These are phyloP conservation scores for Paecilomyces sp. DNA, from an alignment of 2,329 filamentous ascomycete genomes.

Conservation along the genomic window DNA sequence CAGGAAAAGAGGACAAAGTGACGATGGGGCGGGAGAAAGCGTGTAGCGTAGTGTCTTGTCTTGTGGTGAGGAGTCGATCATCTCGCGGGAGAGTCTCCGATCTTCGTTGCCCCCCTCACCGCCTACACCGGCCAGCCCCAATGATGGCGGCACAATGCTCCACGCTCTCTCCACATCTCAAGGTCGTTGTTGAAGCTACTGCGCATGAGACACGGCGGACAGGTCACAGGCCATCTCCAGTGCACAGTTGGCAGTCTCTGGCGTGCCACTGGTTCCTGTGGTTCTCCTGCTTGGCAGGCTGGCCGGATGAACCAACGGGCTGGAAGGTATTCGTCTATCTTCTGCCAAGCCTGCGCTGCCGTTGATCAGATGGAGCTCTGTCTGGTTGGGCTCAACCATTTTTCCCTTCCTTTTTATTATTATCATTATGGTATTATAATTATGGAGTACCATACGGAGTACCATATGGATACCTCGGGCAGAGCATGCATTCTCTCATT, in stretches of 20 bases:
- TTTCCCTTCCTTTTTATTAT: not conserved
- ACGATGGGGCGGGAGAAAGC: not conserved
- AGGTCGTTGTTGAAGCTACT: not conserved
- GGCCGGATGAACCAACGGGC: not conserved
- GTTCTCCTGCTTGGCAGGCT: not conserved
- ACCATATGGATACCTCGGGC: not conserved
- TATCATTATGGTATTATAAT: too few relatives aligned
- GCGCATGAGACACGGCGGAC: not conserved
- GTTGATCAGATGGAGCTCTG: not conserved
- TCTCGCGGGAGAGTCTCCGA: not conserved
- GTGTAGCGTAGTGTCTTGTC: not conserved
- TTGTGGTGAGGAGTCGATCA: not conserved
- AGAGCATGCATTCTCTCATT: too few relatives aligned
- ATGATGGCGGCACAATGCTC: slow-evolving; percentile 2
- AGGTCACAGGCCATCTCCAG: not conserved
- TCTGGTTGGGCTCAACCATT: not conserved
- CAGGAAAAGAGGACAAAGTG: not conserved
- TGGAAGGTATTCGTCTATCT: not conserved
- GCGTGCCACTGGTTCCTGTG: not conserved
- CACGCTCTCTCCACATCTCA: slow-evolving; percentile 4
- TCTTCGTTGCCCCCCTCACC: not conserved
- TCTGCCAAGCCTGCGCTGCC: not conserved
- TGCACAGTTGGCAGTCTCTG: not conserved
- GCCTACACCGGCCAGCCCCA: slow-evolving; percentile 1
- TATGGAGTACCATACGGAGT: not conserved